Conservation (phyloP, 441 rosid species). For the Jatropha multifida region DNA sequence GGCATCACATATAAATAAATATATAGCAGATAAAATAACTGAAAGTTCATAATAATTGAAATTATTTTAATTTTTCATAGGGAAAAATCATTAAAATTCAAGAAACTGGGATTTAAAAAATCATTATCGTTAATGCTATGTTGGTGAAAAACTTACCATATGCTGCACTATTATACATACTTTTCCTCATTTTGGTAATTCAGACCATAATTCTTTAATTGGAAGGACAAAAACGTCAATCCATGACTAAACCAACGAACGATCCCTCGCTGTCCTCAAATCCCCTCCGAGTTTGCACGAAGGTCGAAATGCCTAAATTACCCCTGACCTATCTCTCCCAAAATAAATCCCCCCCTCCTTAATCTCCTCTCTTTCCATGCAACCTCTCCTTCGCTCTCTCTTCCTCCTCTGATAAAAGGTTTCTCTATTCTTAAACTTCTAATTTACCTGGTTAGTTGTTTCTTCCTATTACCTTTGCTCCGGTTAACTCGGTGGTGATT, state of each 20-base stretch:
- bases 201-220: no score
- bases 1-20: no score
- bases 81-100: no score
- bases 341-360: constrained; percentile 4
- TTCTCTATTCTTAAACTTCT: neutral
- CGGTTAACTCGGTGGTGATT: constrained; percentile 15
- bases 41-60: no score
- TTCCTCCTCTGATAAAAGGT: neutral
- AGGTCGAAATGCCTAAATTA: neutral
- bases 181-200: no score
- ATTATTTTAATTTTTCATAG: no score
- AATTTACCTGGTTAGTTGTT: neutral
- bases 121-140: no score
- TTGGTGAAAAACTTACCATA: no score
- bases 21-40: no score
- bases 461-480: neutral
- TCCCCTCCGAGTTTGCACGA: neutral
- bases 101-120: no score
- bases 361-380: constrained; percentile 18
- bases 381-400: constrained; percentile 1
- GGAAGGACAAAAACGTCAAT: constrained; percentile 29
- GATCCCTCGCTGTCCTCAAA: constrained; percentile 37
- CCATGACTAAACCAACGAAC: neutral
- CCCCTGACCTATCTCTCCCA: constrained; percentile 12
- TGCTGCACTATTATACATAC: no score